Conservation (phyloP, 305 asterid genomes). For the Fraxinus baroniana region DNA sequence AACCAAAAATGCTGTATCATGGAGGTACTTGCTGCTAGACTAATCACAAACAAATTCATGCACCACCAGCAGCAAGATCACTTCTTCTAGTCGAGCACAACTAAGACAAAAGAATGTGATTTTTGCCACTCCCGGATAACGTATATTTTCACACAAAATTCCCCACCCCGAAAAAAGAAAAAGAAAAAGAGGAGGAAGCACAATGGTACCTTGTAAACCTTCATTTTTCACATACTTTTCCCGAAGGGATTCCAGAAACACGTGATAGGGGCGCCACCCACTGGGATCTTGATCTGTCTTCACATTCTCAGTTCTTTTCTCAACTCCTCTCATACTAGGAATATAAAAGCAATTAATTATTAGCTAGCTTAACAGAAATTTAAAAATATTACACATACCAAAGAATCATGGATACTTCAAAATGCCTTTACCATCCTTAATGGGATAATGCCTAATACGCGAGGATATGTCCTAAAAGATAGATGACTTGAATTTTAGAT, state of each 20-base stretch:
- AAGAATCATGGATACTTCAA: background rate
- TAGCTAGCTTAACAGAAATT: constrained; percentile 12
- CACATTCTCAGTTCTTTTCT: constrained; percentile 66
- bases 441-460: background rate
- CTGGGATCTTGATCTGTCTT: constrained; percentile 80
- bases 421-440: background rate
- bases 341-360: constrained; percentile 8
- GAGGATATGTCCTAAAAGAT: background rate
- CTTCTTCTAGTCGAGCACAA: background rate
- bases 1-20: background rate
- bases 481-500: background rate
- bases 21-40: background rate
- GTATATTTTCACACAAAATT: background rate
- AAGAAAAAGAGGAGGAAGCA: constrained; percentile 13
- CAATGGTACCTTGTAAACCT: constrained; percentile 60
- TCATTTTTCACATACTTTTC: constrained; percentile 78
- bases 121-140: background rate
- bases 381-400: background rate
- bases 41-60: background rate
- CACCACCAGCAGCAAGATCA: background rate
- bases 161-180: background rate
- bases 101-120: background rate
- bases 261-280: constrained; percentile 79
- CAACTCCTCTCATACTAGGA: constrained; percentile 61
- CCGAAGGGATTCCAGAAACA: constrained; percentile 65